phyloP scores from a whole-genome alignment of 805 yeast species.

The Nakazawaea holstii region DNA sequence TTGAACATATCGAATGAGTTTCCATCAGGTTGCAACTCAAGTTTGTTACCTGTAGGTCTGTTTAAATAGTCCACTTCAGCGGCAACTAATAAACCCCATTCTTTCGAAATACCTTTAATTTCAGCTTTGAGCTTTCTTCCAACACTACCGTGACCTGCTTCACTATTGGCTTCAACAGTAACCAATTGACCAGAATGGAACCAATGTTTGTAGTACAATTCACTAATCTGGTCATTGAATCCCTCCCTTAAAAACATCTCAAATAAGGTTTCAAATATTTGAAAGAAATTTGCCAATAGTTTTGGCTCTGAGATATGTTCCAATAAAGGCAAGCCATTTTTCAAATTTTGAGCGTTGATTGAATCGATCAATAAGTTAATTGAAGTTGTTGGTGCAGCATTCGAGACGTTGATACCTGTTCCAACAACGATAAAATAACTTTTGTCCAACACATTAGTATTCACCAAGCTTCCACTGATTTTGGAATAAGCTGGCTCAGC shows the following conservation, averaged over 20 bases:
- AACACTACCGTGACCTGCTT: constrained; percentile 28
- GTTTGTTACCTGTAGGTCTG: constrained; percentile 45
- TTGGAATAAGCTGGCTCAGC: constrained; percentile 65
- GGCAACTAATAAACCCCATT: constrained; percentile 79
- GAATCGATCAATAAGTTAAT: constrained; percentile 62
- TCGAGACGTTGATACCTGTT: constrained; percentile 78
- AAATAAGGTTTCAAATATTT: constrained; percentile 58
- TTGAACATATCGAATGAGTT: constrained; percentile 93
- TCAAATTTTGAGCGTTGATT: constrained; percentile 47
- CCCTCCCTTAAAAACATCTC: constrained; percentile 59
- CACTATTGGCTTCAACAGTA: constrained; percentile 46
- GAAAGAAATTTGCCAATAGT: constrained; percentile 64
- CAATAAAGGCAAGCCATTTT: constrained; percentile 27
- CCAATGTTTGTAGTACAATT: constrained; percentile 79
- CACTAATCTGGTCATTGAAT: constrained; percentile 55
- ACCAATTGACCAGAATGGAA: constrained; percentile 75
- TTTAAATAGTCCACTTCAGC: constrained; percentile 51
- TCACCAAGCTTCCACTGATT: constrained; percentile 80
- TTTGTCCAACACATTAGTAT: constrained; percentile 60
- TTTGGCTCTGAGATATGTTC: constrained; percentile 32
- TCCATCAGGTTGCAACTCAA: constrained; percentile 92
- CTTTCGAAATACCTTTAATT: constrained; percentile 76
- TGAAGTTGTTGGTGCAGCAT: constrained; percentile 90
- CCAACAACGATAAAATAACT: constrained; percentile 73
- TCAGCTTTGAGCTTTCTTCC: constrained; percentile 41